Evolutionary conservation across 1,284 basidiomycete species (phyloP), one percentile per base, ranked within the genome.

Genomic region (Heterobasidion parviporum): DNA sequence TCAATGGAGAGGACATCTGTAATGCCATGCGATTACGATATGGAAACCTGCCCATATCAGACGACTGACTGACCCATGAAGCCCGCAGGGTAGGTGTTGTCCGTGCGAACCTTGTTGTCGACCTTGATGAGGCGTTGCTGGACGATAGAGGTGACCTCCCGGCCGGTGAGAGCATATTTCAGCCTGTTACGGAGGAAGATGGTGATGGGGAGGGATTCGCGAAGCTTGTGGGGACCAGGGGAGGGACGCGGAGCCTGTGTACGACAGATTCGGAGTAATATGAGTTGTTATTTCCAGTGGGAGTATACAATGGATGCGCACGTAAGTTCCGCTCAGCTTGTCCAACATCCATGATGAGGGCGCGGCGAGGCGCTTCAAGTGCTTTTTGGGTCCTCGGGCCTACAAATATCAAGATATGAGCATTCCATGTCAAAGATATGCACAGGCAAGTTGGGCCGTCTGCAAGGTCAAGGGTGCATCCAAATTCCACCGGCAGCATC

Each of bases 341-440:
- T 98, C 94, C 66, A 99, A 84, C 94, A 99, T 97, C 97, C 97
- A 99, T 80, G 93, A 92, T 59, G 93, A 96, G 64, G 97, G 97
- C 66, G 97, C 97, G 67, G 89, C 87, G 64, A 98, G 86, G 72
- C 96, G 92, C 85, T 98, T 98, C 80, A 98, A 84, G 75, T 99
- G 96, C 81, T 98, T 98, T 89, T 94, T 96, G 66, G 96, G 96
- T 87, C 96, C 96, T 76, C 95, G 88, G 71, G 84, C 92, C 92
- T 94, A 65, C n/a, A 53, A 55, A 57, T 26, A 53, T 26, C 10
- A 41, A 34, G 18, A 36, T 45, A 46, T 60, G 18, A 57, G 57
- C 47, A 52, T 38, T 45, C 26, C 26, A 26, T 26, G 26, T 26
- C 26, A 6, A 5, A 26, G 26, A 26, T 26, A 26, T 26, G 26